Evolutionary conservation across 1,284 basidiomycete genomes (phyloP).

Genomic region (Ustilago bromivora): DNA sequence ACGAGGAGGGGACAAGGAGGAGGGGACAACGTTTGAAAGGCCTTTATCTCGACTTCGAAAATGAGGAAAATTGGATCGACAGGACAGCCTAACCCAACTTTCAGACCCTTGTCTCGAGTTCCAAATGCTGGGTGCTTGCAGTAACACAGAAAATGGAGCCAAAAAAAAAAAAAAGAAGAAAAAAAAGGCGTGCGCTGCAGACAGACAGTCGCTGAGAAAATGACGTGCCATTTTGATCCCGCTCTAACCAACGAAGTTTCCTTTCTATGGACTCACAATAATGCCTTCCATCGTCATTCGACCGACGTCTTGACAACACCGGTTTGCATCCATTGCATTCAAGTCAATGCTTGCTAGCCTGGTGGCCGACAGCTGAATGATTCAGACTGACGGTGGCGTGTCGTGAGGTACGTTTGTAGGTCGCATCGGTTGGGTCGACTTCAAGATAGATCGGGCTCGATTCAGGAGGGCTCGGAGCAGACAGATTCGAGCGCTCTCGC

Average conservation of each 20-base stretch:
- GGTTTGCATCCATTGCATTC: neutral
- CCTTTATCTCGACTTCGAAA: neutral
- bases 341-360: neutral
- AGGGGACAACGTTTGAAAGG: neutral
- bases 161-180: neutral
- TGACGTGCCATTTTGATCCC: conserved; percentile 11
- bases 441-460: neutral
- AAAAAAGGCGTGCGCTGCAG: conserved; percentile 9
- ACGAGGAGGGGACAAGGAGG: conserved; percentile 13
- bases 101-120: neutral
- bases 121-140: neutral
- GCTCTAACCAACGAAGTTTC: conserved; percentile 5
- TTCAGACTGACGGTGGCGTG: neutral
- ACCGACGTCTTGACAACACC: neutral
- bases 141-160: neutral
- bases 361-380: neutral
- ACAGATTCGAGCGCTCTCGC: neutral
- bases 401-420: neutral
- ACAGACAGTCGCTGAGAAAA: neutral
- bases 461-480: neutral
- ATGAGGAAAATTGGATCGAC: conserved; percentile 10
- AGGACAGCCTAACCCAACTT: conserved; percentile 2
- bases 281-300: neutral
- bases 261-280: neutral
- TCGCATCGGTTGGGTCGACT: neutral